phyloP scores from a whole-genome alignment of 202 grass and related monocot genomes.

The Brachypodium distachyon region DNA sequence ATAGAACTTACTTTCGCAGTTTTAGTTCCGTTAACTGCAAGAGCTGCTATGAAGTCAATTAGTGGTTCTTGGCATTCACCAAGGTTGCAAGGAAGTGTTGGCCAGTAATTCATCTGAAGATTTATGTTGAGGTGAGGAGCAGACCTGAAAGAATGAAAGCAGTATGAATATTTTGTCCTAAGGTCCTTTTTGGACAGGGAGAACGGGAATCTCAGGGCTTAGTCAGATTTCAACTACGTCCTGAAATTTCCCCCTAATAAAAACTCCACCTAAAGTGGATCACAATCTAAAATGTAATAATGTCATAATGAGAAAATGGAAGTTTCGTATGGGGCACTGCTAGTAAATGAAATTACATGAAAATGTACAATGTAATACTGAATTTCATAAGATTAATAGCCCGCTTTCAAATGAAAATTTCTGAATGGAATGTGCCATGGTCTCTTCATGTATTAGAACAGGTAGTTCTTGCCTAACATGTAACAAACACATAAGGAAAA shows the following conservation, averaged over 20 bases:
- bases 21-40: conserved; percentile 63
- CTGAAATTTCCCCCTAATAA: too few relatives aligned
- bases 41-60: conserved; percentile 62
- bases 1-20: conserved; percentile 57
- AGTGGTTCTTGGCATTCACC: conserved; percentile 81
- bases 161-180: conserved; percentile 16
- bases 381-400: too few relatives aligned
- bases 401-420: too few relatives aligned
- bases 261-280: background rate
- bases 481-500: background rate
- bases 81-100: conserved; percentile 70
- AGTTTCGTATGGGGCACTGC: background rate
- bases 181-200: background rate
- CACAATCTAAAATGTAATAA: background rate
- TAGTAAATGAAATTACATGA: too few relatives aligned
- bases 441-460: background rate
- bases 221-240: background rate
- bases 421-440: too few relatives aligned
- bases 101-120: conserved; percentile 94
- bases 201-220: background rate
- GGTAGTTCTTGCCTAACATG: background rate
- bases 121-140: conserved; percentile 80
- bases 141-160: conserved; percentile 43
- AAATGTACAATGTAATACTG: too few relatives aligned
- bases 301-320: background rate